Evolutionary conservation across 208 protist genomes (phyloP).

Genomic region (Trichomonas gallinae): DNA sequence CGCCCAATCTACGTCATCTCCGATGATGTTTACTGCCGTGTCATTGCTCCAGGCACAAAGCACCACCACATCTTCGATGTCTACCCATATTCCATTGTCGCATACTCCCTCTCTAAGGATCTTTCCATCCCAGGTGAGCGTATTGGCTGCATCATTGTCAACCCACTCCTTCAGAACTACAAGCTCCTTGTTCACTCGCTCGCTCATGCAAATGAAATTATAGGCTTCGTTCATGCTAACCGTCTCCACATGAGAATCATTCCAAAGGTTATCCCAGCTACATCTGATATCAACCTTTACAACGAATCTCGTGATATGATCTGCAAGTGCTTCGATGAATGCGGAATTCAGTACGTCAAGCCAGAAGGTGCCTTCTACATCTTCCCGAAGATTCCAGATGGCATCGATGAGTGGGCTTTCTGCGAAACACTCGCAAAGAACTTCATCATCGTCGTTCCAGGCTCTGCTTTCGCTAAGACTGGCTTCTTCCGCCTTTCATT

Average conservation of each 20-base stretch:
- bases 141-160: background rate
- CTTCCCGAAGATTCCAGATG: background rate
- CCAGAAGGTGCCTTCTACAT: conserved; percentile 7
- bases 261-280: background rate
- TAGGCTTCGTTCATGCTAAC: background rate
- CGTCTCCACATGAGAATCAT: background rate
- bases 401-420: background rate
- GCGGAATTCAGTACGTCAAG: background rate
- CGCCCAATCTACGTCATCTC: background rate
- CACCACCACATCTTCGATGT: background rate
- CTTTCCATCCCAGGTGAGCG: background rate
- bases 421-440: background rate
- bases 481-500: background rate
- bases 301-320: background rate
- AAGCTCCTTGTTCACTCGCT: background rate
- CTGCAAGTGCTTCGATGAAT: background rate
- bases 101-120: background rate
- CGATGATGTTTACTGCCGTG: background rate
- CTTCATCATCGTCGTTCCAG: background rate
- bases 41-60: background rate
- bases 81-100: background rate
- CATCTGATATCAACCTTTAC: background rate
- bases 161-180: background rate
- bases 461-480: background rate
- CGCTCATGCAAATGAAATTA: background rate